Evolutionary conservation across 2,329 filamentous ascomycete genomes (phyloP).

Genomic region (Rutstroemia sp.): DNA sequence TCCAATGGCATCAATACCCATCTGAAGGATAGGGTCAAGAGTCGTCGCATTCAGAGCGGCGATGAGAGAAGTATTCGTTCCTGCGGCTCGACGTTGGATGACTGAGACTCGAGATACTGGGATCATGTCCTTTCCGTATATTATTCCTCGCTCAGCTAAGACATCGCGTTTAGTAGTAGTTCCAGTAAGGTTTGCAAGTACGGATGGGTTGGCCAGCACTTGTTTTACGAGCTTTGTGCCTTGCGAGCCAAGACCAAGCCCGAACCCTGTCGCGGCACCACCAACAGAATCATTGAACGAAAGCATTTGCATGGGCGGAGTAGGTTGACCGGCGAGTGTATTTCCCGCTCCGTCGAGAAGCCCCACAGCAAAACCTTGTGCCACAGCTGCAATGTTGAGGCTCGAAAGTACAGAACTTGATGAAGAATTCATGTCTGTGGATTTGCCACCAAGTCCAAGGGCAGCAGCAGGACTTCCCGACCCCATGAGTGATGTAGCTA

Average conservation of each 20-base stretch:
- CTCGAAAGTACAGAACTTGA: slow-evolving; percentile 16
- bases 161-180: not conserved
- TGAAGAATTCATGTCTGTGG: slow-evolving; percentile 1
- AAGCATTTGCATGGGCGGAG: slow-evolving; percentile 15
- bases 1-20: slow-evolving; percentile 5
- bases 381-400: slow-evolving; percentile 19
- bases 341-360: slow-evolving; percentile 32
- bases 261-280: slow-evolving; percentile 32
- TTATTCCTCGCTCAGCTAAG: not conserved
- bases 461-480: not conserved
- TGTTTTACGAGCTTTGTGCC: slow-evolving; percentile 29
- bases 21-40: slow-evolving; percentile 9
- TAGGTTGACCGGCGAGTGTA: slow-evolving; percentile 19
- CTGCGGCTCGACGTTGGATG: not conserved
- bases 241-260: slow-evolving; percentile 31
- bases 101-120: not conserved
- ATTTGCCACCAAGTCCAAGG: slow-evolving; percentile 15
- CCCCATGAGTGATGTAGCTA: slow-evolving; percentile 12
- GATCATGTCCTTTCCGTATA: not conserved
- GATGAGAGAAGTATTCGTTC: not conserved
- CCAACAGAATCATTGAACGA: slow-evolving; percentile 32
- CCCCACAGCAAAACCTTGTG: slow-evolving; percentile 32
- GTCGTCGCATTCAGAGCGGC: not conserved
- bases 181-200: not conserved
- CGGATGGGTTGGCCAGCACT: slow-evolving; percentile 22